Evolutionary conservation across 2,329 filamentous ascomycete species (phyloP).

Genomic region (Fusarium denticulatum): DNA sequence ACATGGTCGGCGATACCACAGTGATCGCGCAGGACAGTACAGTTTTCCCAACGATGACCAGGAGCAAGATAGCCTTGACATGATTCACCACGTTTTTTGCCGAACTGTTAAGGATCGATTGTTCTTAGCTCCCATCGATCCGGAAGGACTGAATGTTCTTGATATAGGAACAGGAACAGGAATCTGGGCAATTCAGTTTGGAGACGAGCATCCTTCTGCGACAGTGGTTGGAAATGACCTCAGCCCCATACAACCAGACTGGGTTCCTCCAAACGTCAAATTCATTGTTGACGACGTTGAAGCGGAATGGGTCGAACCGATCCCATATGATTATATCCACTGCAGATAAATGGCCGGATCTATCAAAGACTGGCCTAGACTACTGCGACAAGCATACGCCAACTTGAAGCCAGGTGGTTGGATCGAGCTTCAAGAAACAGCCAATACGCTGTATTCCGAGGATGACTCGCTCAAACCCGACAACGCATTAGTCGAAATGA

Average conservation of each 20-base stretch:
- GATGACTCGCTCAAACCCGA: constrained; percentile 51
- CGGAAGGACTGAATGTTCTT: constrained; percentile 52
- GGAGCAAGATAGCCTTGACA: constrained; percentile 53
- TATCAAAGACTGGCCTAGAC: constrained; percentile 46
- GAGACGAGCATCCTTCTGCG: constrained; percentile 49
- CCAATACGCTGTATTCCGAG: constrained; percentile 51
- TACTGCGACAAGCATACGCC: constrained; percentile 39
- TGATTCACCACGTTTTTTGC: constrained; percentile 50
- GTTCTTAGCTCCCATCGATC: constrained; percentile 50
- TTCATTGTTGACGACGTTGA: constrained; percentile 70
- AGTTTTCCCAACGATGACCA: constrained; percentile 51
- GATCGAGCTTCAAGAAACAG: constrained; percentile 58
- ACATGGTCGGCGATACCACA: constrained; percentile 55
- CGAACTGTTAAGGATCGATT: constrained; percentile 49
- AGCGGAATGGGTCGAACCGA: constrained; percentile 58
- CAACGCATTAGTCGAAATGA: constrained; percentile 48
- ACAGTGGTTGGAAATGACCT: constrained; percentile 53
- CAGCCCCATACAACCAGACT: constrained; percentile 56
- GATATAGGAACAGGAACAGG: constrained; percentile 59
- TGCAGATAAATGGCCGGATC: constrained; percentile 49
- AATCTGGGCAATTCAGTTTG: constrained; percentile 59
- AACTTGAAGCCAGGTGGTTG: constrained; percentile 59
- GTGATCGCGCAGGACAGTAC: constrained; percentile 50
- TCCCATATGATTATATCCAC: constrained; percentile 49
- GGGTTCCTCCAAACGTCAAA: constrained; percentile 65